Conservation (phyloP, 2,329 filamentous ascomycete species). For the Fusarium drepaniforme region DNA sequence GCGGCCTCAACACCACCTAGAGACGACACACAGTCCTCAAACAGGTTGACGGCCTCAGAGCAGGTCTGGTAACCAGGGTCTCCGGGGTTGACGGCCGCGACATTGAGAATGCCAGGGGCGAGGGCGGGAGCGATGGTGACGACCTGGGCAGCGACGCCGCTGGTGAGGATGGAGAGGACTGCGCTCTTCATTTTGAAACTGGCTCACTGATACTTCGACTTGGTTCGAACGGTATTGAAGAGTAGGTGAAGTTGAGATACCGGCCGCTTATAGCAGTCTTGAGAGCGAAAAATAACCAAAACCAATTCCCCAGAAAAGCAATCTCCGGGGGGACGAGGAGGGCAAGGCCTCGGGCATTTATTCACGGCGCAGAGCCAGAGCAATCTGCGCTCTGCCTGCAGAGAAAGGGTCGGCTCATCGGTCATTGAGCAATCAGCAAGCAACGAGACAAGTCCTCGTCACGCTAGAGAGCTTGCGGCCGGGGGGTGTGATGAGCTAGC, state of each 20-base stretch:
- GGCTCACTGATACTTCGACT: background rate
- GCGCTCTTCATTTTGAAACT: constrained; percentile 41
- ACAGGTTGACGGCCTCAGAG: constrained; percentile 31
- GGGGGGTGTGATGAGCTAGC: constrained; percentile 13
- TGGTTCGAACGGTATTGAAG: constrained; percentile 7
- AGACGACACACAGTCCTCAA: constrained; percentile 38
- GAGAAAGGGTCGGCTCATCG: constrained; percentile 30
- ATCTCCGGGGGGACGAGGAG: constrained; percentile 1
- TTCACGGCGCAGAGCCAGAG: constrained; percentile 11
- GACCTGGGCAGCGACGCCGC: constrained; percentile 44
- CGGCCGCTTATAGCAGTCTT: constrained; percentile 17
- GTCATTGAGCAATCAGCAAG: constrained; percentile 24
- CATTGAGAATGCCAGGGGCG: constrained; percentile 35
- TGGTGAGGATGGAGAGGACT: constrained; percentile 39
- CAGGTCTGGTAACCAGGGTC: constrained; percentile 44
- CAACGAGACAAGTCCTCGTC: background rate
- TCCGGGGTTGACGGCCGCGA: constrained; percentile 41
- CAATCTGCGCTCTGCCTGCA: constrained; percentile 18
- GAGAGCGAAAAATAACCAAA: constrained; percentile 7
- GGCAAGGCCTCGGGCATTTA: constrained; percentile 31
- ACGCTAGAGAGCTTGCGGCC: constrained; percentile 39
- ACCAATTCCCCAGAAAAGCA: constrained; percentile 18
- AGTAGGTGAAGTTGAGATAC: constrained; percentile 1
- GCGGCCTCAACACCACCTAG: constrained; percentile 41
- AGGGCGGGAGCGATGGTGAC: constrained; percentile 36